Evolutionary conservation across 148 eudicot species (phyloP), one percentile per base, ranked within the genome.

Genomic region (Rheum nobile): DNA sequence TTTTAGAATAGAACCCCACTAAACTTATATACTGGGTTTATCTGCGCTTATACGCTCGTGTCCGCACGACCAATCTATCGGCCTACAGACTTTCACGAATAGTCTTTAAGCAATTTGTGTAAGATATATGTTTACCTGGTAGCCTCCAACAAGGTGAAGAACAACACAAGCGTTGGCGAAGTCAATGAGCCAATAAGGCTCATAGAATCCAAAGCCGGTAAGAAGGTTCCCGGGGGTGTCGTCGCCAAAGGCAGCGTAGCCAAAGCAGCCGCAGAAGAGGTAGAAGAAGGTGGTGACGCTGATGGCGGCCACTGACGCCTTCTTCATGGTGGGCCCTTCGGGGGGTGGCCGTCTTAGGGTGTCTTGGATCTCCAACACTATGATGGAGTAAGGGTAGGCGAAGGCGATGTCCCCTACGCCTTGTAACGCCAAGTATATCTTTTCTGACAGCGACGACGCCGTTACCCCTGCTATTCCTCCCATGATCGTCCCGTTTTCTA

Each of bases 181-280:
- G 84, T 89, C 90, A 14, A 93, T 76, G 31, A 94, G 90, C 96
- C 97, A 89, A 61, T 84, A 94, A 28, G 97, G 98, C 71, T 94
- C 97, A 19, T 94, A 89, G 67, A 89, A 88, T 61, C 90, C 93
- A 28, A 89, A 87, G 29, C 98, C 98, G 8, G 91, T 88, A 83
- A 94, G 79, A 69, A 94, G 84, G 75, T 94, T 94, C 38, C 98
- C 98, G 0, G 98, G 98, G 9, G 97, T 82, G 31, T 79, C 80
- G 54, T 81, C 81, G 4, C 98, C 98, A 82, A 94, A 91, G 42
- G 98, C 88, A 17, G 97, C 98, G 65, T 94, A 94, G 17, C 98
- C 98, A 48, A 94, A 87, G 52, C 96, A 86, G 41, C 96, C 98
- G 65, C 98, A 94, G 68, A 85, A 82, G 65, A 94, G 84, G 79